A percentile compares a stretch with the other conserved stretches of the same genome.
phyloP scores from a whole-genome alignment of 805 yeast genomes.

The Cyberlindnera saturnus region DNA sequence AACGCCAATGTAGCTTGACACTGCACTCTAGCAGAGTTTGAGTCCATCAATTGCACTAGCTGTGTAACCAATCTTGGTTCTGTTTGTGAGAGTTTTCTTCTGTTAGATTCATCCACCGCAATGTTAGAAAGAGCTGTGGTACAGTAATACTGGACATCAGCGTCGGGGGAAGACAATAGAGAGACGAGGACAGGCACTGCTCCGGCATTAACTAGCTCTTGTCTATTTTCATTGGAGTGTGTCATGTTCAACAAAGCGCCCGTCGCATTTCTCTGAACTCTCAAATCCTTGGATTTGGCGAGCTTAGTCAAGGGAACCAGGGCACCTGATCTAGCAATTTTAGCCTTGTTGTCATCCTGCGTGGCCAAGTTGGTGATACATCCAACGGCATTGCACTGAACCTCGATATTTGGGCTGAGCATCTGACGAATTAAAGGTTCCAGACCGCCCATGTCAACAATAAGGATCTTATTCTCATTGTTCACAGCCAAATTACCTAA shows the following conservation, averaged over 20 bases:
- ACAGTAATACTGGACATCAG: slow-evolving; percentile 97
- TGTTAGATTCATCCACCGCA: slow-evolving; percentile 91
- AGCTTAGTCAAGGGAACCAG: slow-evolving; percentile 88
- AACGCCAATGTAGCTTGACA: slow-evolving; percentile 97
- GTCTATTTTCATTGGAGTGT: slow-evolving; percentile 93
- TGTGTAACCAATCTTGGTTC: slow-evolving; percentile 90
- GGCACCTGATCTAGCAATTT: slow-evolving; percentile 95
- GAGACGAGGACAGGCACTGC: slow-evolving; percentile 96
- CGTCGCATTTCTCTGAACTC: slow-evolving; percentile 98
- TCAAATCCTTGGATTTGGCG: slow-evolving; percentile 88
- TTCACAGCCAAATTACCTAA: slow-evolving; percentile 97
- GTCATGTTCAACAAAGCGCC: slow-evolving; percentile 98
- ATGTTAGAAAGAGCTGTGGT: slow-evolving; percentile 95
- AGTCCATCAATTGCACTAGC: slow-evolving; percentile 86
- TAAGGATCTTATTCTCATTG: slow-evolving; percentile 85
- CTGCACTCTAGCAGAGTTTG: slow-evolving; percentile 89
- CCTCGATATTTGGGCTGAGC: slow-evolving; percentile 96
- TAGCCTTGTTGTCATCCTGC: slow-evolving; percentile 92
- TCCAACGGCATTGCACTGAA: slow-evolving; percentile 98
- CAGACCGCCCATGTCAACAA: slow-evolving; percentile 97
- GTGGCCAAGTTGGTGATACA: slow-evolving; percentile 97
- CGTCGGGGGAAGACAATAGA: slow-evolving; percentile 75
- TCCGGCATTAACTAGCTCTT: slow-evolving; percentile 94
- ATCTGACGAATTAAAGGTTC: slow-evolving; percentile 95
- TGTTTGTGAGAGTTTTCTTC: slow-evolving; percentile 82